Evolutionary conservation across 1,139 yeast species (phyloP), one percentile per base, ranked within the genome.

Genomic region (Sugiyamaella paludigena): DNA sequence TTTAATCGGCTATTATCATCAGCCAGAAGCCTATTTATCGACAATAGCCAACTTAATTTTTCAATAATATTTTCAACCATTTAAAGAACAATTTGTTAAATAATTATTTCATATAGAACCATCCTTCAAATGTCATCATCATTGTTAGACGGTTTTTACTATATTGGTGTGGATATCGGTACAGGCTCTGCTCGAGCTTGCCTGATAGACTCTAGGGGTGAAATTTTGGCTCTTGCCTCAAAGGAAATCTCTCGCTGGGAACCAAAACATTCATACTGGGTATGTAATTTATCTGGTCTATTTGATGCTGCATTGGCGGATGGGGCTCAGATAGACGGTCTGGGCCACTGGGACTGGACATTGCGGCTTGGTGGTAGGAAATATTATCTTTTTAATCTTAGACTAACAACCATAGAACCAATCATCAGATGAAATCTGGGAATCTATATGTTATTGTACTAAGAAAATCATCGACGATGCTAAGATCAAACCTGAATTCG

Each of bases 131-230:
- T 41, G 44, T 8, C 44, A 15, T 13, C 27, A 2, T 32, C 44
- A 19, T 15, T 16, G 12, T 3, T 26, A 15, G 40, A 42, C 13
- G 40, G 36, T 9, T 19, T 19, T 19, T 84, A 81, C 67, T 89
- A 84, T 63, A 80, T 91, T 44, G 98, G 98, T 52, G 96, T 92
- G 12, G 98, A 92, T 65, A 98, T 92, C 32, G 98, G 98, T 26
- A 91, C 98, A 1, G 98, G 98, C 13, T 86, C 96, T 3, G 97
- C 96, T 10, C 76, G 98, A 57, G 98, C 98, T 3, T 92, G 96
- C 64, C 73, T 92, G 27, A 87, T 91, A 56, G 94, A 91, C 66
- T 78, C 82, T 60, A 73, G 78, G 43, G 98, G 98, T 48, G 82
- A 84, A 45, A 89, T 92, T 49, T 71, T 88, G 44, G 87, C 95